A percentile compares a stretch with the other conserved stretches of the same genome.
These are phyloP conservation scores for Neocatenulostroma microsporum DNA, from an alignment of 2,329 filamentous ascomycete genomes.

Conservation along the genomic window DNA sequence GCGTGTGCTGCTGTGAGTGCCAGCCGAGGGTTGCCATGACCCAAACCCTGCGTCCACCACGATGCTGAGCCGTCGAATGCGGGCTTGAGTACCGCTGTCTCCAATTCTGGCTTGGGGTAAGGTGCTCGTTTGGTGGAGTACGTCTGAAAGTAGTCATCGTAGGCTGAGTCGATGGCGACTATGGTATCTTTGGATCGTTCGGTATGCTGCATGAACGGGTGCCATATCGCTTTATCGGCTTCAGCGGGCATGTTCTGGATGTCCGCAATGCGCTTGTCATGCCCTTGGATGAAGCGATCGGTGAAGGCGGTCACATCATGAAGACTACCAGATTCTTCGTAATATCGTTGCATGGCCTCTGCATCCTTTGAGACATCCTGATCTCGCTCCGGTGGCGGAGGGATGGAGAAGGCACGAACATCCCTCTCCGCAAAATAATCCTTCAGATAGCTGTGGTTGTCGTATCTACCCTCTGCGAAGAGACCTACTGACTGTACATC, in stretches of 20 bases:
- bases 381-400: constrained; percentile 49
- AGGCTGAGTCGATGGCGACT: constrained; percentile 69
- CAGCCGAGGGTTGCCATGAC: constrained; percentile 66
- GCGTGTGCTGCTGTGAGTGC: constrained; percentile 71
- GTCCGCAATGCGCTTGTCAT: constrained; percentile 49
- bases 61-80: constrained; percentile 79
- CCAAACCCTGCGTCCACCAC: constrained; percentile 87
- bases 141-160: constrained; percentile 70
- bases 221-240: constrained; percentile 66
- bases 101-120: constrained; percentile 15
- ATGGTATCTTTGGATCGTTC: constrained; percentile 56
- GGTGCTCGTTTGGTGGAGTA: constrained; percentile 25
- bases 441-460: constrained; percentile 60
- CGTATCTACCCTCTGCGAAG: constrained; percentile 58
- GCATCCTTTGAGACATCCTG: constrained; percentile 42
- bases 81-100: constrained; percentile 31
- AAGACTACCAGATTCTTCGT: constrained; percentile 41
- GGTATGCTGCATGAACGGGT: constrained; percentile 77
- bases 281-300: constrained; percentile 45
- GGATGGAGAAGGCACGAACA: constrained; percentile 51
- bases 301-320: constrained; percentile 42
- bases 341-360: constrained; percentile 57
- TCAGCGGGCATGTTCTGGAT: constrained; percentile 55
- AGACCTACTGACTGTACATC: constrained; percentile 63
- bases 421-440: constrained; percentile 58